Percentiles rank a stretch among this genome's conserved stretches.
phyloP scores from a whole-genome alignment of 2,329 filamentous ascomycete species.

The Fusarium temperatum region DNA sequence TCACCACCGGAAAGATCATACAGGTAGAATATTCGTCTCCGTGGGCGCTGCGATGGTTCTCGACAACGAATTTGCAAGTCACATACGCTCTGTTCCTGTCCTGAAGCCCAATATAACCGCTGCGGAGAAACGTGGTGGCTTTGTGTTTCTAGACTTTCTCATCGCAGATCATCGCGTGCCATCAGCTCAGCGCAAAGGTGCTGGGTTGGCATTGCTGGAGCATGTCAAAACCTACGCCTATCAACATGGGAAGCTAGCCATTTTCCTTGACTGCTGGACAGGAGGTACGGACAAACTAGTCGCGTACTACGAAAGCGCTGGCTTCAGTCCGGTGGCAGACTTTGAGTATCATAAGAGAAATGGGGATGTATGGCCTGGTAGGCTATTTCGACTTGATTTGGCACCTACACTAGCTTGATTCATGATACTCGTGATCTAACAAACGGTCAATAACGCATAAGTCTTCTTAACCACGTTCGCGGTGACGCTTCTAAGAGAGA shows the following conservation, averaged over 20 bases:
- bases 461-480: accelerated
- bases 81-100: accelerated
- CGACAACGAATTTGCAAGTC: background rate
- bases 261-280: background rate
- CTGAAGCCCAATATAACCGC: accelerated
- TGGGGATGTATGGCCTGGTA: background rate
- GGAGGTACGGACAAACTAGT: background rate
- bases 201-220: background rate
- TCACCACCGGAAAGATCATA: accelerated
- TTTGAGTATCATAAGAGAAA: background rate
- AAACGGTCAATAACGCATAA: background rate
- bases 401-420: accelerated
- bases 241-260: background rate
- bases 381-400: background rate
- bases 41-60: background rate
- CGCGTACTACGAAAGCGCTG: background rate
- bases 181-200: background rate
- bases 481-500: accelerated
- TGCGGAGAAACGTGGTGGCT: accelerated
- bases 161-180: background rate
- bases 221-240: background rate
- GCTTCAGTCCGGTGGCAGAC: background rate
- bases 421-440: accelerated
- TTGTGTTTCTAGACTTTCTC: background rate
- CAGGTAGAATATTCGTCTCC: accelerated